Base-by-base conservation (phyloP, 371 early-diverging fungal species). In the Dichotomocladium elegans region DNA sequence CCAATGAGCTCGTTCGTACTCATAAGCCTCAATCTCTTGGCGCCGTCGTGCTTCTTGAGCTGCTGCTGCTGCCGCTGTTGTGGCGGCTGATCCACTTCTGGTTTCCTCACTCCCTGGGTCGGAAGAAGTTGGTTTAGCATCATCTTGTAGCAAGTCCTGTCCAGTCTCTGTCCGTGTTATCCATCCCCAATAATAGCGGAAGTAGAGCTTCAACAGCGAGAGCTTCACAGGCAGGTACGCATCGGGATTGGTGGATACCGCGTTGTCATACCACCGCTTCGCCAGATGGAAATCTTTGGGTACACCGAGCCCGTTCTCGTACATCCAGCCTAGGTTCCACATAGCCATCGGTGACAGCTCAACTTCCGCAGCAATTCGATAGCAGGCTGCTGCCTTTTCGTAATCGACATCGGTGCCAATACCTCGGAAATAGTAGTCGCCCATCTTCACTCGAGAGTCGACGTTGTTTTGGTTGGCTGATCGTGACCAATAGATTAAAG, bases 281-380 rank as follows among this genome's bases (percentile, higher is more conserved):
- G 98, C 96, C 37, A 96, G 71, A 60, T 93, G 89, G 57, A 84
- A 93, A 66, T 98, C 96, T 77, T 85, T 85, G 8, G 78, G 49
- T 0, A 95, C 91, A 5, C 99, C 78, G 10, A 94, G 49, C n/a
- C 99, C 99, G 55, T 88, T 82, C 63, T 99, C 98, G 61, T 96
- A 84, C 95, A 96, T 96, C 86, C 88, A 97, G 1, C 95, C 99
- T 3, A 98, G 70, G 56, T 94, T 97, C 89, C 91, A 99, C 88
- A 94, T 92, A 3, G 95, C 98, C 57, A 95, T 69, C 1, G 92
- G 82, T 30, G 86, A 89, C 9, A 60, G 56, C 26, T 93, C 88
- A n/a, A 57, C 60, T 40, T 94, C 90, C 1, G 97, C 92, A 2
- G 96, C 93, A 3, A 88, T 75, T n/a, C 80, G 82, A 65, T 97